Evolutionary conservation across 345 rosid species (phyloP).

Genomic region (Salix dunnii): DNA sequence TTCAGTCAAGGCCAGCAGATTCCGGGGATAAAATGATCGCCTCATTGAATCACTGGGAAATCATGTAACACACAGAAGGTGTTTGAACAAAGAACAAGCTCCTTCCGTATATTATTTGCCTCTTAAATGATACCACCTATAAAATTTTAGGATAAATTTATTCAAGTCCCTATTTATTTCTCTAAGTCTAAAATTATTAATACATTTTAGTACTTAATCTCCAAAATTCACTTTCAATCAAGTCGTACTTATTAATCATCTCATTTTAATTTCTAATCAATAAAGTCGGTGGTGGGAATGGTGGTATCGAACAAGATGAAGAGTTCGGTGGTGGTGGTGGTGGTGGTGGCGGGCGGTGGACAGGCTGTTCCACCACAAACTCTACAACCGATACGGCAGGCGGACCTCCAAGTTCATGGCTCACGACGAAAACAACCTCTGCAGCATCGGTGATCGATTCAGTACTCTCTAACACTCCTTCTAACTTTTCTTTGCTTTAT

Average conservation of each 20-base stretch:
- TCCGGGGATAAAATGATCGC: too few species aligned
- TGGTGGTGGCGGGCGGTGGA: too few species aligned
- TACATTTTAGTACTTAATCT: too few species aligned
- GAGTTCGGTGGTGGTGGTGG: slow-evolving; percentile 81
- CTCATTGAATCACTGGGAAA: background rate
- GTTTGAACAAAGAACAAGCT: background rate
- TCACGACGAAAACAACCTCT: slow-evolving; percentile 66
- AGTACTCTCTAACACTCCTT: background rate
- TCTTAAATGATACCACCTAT: too few species aligned
- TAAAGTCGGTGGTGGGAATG: slow-evolving; percentile 43
- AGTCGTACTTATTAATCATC: too few species aligned
- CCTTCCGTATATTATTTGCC: background rate
- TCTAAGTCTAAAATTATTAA: too few species aligned
- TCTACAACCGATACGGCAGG: slow-evolving; percentile 75
- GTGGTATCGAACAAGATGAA: slow-evolving; percentile 74
- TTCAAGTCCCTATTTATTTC: too few species aligned
- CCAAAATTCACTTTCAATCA: too few species aligned
- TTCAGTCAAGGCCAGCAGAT: too few species aligned
- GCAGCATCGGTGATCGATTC: slow-evolving; percentile 88
- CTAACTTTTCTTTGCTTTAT: background rate
- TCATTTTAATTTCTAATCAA: too few species aligned
- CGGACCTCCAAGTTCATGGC: slow-evolving; percentile 98
- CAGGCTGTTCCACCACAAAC: slow-evolving; percentile 73
- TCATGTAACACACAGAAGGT: background rate
- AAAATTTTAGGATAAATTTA: too few species aligned